Conservation (phyloP, 176 grass and related monocot species). For the Canna indica region DNA sequence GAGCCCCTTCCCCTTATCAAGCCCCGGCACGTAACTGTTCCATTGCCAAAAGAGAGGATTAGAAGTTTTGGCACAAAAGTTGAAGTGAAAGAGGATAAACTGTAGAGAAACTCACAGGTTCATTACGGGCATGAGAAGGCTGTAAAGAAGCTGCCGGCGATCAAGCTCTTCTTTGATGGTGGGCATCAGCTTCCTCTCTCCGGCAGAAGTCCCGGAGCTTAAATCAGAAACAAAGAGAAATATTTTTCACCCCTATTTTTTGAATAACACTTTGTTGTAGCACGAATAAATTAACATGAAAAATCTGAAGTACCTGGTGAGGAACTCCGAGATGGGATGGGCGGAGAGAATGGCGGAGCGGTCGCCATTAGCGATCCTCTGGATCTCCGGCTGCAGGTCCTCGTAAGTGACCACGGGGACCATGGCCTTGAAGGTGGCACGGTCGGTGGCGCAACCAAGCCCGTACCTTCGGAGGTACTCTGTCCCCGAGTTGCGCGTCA, state of each 20-base stretch:
- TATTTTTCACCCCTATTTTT: background rate
- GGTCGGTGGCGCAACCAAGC: slow-evolving; percentile 40
- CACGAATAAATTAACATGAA: background rate
- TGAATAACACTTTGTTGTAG: no score
- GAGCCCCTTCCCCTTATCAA: slow-evolving; percentile 19
- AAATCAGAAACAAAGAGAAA: background rate
- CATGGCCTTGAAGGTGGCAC: slow-evolving; percentile 34
- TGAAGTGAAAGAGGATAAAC: background rate
- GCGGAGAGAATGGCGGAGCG: slow-evolving; percentile 54
- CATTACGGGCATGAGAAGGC: slow-evolving; percentile 61
- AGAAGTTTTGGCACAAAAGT: background rate
- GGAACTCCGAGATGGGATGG: slow-evolving; percentile 58
- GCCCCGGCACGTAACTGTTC: slow-evolving; percentile 21
- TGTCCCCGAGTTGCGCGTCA: slow-evolving; percentile 31
- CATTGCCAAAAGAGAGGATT: background rate
- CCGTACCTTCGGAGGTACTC: slow-evolving; percentile 51
- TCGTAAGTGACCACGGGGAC: slow-evolving; percentile 66
- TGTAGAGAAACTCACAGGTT: slow-evolving; percentile 30
- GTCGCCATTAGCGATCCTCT: slow-evolving; percentile 64
- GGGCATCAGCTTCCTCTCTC: slow-evolving; percentile 57
- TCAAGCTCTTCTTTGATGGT: slow-evolving; percentile 56
- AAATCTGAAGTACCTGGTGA: slow-evolving; percentile 36
- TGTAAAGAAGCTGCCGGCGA: slow-evolving; percentile 44
- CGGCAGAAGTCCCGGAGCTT: slow-evolving; percentile 53
- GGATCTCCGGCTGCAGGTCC: slow-evolving; percentile 58